Evolutionary conservation across 176 grass and related monocot species (phyloP), one percentile per base, ranked within the genome.

Genomic region (Carex scoparia): DNA sequence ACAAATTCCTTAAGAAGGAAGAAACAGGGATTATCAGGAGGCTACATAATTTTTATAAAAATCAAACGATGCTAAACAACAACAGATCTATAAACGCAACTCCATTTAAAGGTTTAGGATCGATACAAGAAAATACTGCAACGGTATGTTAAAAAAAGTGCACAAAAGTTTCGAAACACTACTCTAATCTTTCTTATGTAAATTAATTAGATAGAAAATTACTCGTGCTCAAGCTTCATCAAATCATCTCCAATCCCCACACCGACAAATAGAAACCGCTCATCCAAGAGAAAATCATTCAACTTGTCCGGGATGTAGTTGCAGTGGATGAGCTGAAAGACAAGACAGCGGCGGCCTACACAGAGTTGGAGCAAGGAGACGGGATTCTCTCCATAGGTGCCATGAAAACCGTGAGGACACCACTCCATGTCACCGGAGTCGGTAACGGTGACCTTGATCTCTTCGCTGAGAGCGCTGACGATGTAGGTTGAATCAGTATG

Each of bases 271-370:
- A 23, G 35, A 83, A 73, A 37, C 33, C 2, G 15, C 35, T 8
- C 3, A 53, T 88, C 71, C 54, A 61, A 54, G 79, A 93, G 89
- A 88, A 97, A 93, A 57, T 27, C 19, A 4, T 0, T 0, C 2
- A 97, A 88, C 0, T 61, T 9, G 19, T 3, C 2, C 2, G 91
- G 91, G 35, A 89, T 1, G 65, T 38, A 74, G 86, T 91, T 91
- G 71, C 89, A 86, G 55, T 87, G 72, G 78, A 89, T 79, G 82
- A 97, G 23, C 69, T 86, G 91, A 89, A 94, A 97, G 86, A 97
- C n/a, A 79, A 97, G 91, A 81, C 91, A 91, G 58, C 84, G 87
- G 57, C 42, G 84, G 56, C 10, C 89, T 30, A 97, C 86, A 86
- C 89, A 97, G 44, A 97, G 86, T 85, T 90, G 91, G 78, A 92